A percentile compares a stretch with the other conserved stretches of the same genome.
phyloP scores from a whole-genome alignment of 345 rosid species.

The Heritiera fomes region DNA sequence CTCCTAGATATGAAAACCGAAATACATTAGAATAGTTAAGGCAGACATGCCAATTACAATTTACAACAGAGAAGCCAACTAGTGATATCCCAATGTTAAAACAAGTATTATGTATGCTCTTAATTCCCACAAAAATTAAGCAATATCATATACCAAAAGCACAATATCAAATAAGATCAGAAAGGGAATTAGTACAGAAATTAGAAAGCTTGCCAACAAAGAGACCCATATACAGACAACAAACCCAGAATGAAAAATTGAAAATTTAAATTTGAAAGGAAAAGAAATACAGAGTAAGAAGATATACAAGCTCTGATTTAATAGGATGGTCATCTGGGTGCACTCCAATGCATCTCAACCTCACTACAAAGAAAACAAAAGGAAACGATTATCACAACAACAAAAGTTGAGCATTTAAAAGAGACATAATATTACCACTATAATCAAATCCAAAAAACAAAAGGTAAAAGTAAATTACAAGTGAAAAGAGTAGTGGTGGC shows the following conservation, averaged over 20 bases:
- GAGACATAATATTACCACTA: neutral
- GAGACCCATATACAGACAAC: neutral
- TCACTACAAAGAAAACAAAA: conserved; percentile 45
- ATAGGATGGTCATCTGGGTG: conserved; percentile 83
- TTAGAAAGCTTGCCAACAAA: neutral
- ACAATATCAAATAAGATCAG: neutral
- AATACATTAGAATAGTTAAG: neutral
- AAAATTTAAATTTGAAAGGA: conserved; percentile 5
- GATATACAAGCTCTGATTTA: conserved; percentile 81
- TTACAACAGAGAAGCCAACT: neutral
- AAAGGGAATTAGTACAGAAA: conserved; percentile 17
- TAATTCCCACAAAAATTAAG: neutral
- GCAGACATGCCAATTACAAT: conserved; percentile 1
- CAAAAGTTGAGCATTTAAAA: conserved; percentile 11
- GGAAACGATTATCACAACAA: neutral
- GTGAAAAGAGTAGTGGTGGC: conserved; percentile 67
- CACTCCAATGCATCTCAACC: conserved; percentile 75
- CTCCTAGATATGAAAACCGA: conserved; percentile 51
- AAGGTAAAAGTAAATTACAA: conserved; percentile 31
- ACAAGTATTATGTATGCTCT: neutral
- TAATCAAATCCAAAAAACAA: neutral
- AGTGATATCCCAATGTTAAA: neutral
- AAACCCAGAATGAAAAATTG: neutral
- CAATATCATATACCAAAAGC: neutral
- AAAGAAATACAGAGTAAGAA: conserved; percentile 5